phyloP scores from a whole-genome alignment of 2,329 filamentous ascomycete genomes.

The Phoma sp. region DNA sequence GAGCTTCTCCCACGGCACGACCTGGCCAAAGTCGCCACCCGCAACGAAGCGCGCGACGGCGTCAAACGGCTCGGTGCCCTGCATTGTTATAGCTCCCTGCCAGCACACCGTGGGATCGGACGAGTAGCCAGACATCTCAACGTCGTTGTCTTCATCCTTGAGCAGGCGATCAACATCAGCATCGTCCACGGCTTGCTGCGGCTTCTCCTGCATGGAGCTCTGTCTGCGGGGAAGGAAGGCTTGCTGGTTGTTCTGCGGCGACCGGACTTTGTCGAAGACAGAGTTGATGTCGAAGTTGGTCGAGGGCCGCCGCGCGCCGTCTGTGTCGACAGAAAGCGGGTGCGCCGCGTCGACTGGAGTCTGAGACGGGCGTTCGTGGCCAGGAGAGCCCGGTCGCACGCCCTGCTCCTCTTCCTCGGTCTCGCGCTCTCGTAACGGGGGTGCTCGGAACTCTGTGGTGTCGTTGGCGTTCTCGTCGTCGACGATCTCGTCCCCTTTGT shows the following conservation, averaged over 20 bases:
- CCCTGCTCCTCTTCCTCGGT: slow-evolving; percentile 32
- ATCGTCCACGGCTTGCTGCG: slow-evolving; percentile 70
- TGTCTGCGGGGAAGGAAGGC: slow-evolving; percentile 58
- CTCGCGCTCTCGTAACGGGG: slow-evolving; percentile 34
- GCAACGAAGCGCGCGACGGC: slow-evolving; percentile 83
- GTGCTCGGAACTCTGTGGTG: slow-evolving; percentile 38
- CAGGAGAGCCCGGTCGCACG: slow-evolving; percentile 24
- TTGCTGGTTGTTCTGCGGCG: slow-evolving; percentile 63
- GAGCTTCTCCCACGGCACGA: slow-evolving; percentile 74
- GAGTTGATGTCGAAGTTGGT: slow-evolving; percentile 81
- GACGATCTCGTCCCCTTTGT: slow-evolving; percentile 92
- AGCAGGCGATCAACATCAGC: slow-evolving; percentile 89
- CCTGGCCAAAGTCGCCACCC: slow-evolving; percentile 75
- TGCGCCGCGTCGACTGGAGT: slow-evolving; percentile 24
- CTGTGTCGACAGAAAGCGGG: slow-evolving; percentile 47
- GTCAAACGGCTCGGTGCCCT: slow-evolving; percentile 74
- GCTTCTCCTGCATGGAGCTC: slow-evolving; percentile 54
- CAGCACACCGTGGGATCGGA: slow-evolving; percentile 71
- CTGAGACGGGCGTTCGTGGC: slow-evolving; percentile 24
- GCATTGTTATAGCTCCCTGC: slow-evolving; percentile 64
- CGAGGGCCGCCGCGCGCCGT: slow-evolving; percentile 58
- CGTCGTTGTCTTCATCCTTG: slow-evolving; percentile 78
- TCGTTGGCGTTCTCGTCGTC: slow-evolving; percentile 65
- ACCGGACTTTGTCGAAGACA: slow-evolving; percentile 83
- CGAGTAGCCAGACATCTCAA: slow-evolving; percentile 77